phyloP scores from a whole-genome alignment of 805 yeast genomes.

The Torulaspora delbrueckii region DNA sequence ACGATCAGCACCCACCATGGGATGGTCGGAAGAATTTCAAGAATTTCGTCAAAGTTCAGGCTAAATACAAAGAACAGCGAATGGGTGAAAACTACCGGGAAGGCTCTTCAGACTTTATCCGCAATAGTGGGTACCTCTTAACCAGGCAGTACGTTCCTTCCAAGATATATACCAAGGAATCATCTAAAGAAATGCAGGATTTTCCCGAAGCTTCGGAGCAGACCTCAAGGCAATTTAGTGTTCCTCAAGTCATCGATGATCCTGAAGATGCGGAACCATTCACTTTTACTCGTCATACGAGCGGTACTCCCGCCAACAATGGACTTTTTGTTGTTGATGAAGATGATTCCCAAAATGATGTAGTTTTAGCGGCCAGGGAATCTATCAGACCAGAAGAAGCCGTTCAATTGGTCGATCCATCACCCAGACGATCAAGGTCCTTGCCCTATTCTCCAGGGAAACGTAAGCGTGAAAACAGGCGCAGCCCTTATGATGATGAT shows the following conservation, averaged over 20 bases:
- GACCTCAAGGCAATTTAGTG: not conserved
- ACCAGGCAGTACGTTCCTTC: constrained; percentile 36
- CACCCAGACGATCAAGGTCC: not conserved
- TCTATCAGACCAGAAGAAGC: not conserved
- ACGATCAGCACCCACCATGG: constrained; percentile 22
- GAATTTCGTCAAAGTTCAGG: constrained; percentile 35
- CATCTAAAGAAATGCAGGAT: constrained; percentile 3
- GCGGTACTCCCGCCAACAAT: not conserved
- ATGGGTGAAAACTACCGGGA: constrained; percentile 1
- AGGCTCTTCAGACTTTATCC: constrained; percentile 13
- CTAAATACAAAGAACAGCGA: constrained; percentile 13
- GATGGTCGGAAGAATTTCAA: constrained; percentile 39
- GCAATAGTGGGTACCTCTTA: constrained; percentile 25
- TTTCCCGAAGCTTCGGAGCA: not conserved
- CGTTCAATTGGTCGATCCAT: not conserved
- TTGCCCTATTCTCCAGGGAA: not conserved
- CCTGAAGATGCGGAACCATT: constrained; percentile 3
- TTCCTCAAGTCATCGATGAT: not conserved
- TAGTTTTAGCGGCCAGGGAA: not conserved
- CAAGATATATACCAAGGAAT: constrained; percentile 18
- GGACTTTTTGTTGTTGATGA: constrained; percentile 22
- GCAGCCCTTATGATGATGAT: constrained; percentile 9
- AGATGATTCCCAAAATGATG: constrained; percentile 11
- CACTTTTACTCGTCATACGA: constrained; percentile 4
- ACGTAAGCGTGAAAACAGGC: not conserved